phyloP scores from a whole-genome alignment of 2,329 filamentous ascomycete species.

The Colletotrichum zoysiae region DNA sequence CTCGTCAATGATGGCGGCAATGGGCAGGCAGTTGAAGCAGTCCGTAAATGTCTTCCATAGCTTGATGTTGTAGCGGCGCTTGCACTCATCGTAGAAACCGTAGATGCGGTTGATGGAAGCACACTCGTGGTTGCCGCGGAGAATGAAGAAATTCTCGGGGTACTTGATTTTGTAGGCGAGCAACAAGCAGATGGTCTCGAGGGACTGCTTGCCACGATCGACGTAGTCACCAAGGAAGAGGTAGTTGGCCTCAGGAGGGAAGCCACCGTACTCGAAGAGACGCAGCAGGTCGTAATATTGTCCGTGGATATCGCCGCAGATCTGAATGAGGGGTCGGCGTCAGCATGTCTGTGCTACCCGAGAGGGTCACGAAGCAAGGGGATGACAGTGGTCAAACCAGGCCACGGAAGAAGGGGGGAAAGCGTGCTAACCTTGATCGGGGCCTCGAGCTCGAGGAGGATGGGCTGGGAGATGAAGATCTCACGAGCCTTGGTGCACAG shows the following conservation, averaged over 20 bases:
- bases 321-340: slow-evolving; percentile 66
- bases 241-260: slow-evolving; percentile 98
- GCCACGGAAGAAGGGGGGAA: slow-evolving; percentile 24
- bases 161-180: slow-evolving; percentile 99
- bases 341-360: slow-evolving; percentile 38
- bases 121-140: slow-evolving; percentile 99
- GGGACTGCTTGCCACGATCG: slow-evolving; percentile 97
- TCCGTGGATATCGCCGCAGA: slow-evolving; percentile 98
- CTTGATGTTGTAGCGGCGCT: slow-evolving; percentile 99
- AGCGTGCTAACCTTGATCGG: slow-evolving; percentile 88
- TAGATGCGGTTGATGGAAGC: slow-evolving; percentile 99
- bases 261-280: slow-evolving; percentile 97
- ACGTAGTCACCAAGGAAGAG: slow-evolving; percentile 99
- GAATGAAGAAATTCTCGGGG: slow-evolving; percentile 99
- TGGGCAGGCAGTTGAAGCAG: slow-evolving; percentile 99
- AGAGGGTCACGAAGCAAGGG: not conserved
- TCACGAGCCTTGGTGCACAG: slow-evolving; percentile 98
- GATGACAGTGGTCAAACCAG: slow-evolving; percentile 32
- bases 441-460: slow-evolving; percentile 95
- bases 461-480: slow-evolving; percentile 99
- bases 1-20: slow-evolving; percentile 98
- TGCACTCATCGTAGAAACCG: slow-evolving; percentile 99
- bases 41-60: slow-evolving; percentile 99
- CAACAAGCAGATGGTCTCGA: slow-evolving; percentile 97
- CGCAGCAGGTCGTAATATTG: slow-evolving; percentile 99